Evolutionary conservation across 2,329 filamentous ascomycete genomes (phyloP).

Genomic region (Hypoxylon rubiginosum): DNA sequence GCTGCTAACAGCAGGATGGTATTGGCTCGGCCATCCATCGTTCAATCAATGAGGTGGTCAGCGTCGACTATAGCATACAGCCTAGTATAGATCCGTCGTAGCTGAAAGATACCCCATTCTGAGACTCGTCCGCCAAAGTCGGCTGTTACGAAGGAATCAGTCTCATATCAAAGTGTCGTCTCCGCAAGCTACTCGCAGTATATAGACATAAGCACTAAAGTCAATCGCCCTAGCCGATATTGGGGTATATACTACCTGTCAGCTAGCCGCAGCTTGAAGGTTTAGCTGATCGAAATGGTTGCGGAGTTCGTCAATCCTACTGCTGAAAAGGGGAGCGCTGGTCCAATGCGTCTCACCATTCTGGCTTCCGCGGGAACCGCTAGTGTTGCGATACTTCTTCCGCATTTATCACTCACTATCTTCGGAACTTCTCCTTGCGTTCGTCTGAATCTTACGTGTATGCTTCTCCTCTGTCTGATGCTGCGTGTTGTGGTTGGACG

Average conservation of each 20-base stretch:
- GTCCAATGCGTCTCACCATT: constrained; percentile 8
- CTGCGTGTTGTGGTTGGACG: not conserved
- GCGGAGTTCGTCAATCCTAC: constrained; percentile 4
- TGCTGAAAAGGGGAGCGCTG: not conserved
- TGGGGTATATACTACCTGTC: not conserved
- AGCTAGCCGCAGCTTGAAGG: constrained; percentile 16
- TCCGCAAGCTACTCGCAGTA: not conserved
- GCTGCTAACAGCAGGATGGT: constrained; percentile 1
- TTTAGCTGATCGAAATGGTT: constrained; percentile 1
- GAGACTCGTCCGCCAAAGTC: constrained; percentile 1
- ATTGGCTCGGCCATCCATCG: constrained; percentile 16
- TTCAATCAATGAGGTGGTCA: constrained; percentile 13
- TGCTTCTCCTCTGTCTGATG: not conserved
- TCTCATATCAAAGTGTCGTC: not conserved
- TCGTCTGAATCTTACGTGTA: not conserved
- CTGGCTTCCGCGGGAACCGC: constrained; percentile 10
- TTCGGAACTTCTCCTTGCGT: not conserved
- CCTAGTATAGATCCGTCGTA: constrained; percentile 30
- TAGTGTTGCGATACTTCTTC: constrained; percentile 1
- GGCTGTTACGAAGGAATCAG: constrained; percentile 1
- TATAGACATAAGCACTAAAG: constrained; percentile 10
- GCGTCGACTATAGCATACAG: constrained; percentile 20
- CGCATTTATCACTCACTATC: not conserved
- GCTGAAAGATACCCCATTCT: constrained; percentile 30
- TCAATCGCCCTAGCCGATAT: not conserved